A percentile compares a stretch with the other conserved stretches of the same genome.
phyloP scores from a whole-genome alignment of 75 land plant species.

The Sequoiadendron giganteum region DNA sequence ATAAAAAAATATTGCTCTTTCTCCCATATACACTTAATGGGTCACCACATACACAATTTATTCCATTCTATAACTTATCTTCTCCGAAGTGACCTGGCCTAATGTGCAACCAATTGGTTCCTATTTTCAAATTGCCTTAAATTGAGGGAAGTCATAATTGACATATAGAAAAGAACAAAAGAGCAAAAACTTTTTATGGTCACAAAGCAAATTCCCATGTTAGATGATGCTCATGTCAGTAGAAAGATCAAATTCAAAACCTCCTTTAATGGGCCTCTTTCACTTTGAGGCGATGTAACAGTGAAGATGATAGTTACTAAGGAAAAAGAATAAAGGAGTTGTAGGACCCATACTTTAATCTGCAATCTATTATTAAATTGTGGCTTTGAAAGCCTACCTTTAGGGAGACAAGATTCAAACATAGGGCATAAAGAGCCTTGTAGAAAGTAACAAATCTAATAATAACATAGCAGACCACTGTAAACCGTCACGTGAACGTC shows the following conservation, averaged over 20 bases:
- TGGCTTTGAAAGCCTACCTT: background rate
- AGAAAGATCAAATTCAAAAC: constrained; percentile 19
- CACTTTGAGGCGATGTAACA: constrained; percentile 11
- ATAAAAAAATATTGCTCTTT: no score
- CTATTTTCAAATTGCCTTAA: background rate
- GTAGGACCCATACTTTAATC: background rate
- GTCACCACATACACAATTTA: background rate
- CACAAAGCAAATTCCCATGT: background rate
- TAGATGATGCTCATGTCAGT: background rate
- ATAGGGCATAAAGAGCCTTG: background rate
- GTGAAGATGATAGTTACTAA: background rate
- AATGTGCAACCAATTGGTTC: background rate
- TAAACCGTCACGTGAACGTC: constrained; percentile 7
- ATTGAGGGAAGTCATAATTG: background rate
- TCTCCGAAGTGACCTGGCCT: background rate
- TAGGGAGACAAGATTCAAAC: background rate
- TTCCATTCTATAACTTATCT: background rate
- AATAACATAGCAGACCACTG: background rate
- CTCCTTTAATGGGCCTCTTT: constrained; percentile 16
- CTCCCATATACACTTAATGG: no score
- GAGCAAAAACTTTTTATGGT: background rate
- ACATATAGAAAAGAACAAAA: background rate
- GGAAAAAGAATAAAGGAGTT: background rate
- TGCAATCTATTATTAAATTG: background rate
- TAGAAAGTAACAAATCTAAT: background rate